Base-by-base conservation (phyloP, 805 yeast species). In the Zygosaccharomyces siamensis region DNA sequence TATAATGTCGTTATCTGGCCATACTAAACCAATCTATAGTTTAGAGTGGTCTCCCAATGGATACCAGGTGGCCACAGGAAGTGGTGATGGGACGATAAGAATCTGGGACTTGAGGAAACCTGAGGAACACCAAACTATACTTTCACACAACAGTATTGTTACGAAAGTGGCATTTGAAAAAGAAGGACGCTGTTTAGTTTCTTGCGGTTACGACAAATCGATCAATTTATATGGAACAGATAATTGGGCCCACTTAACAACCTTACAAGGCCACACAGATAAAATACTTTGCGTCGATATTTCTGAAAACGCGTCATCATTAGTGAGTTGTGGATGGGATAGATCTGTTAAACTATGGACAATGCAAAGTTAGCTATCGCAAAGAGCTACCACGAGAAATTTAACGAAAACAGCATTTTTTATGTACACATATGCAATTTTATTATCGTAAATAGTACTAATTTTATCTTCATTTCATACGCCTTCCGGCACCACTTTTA, bases 321-420 rank as follows among this genome's bases (percentile, higher is more conserved):
- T 89, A 1, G 75, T 79, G 1, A 77, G 84, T 40, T 76, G 87
- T 43, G 90, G 96, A 18, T 89, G 96, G 96, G 96, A 89, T 62
- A 74, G 93, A 47, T 74, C 86, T 5, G 74, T 89, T 3, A 86
- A 85, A 60, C 46, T 86, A 38, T 86, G 89, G 89, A 44, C 42
- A 12, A 33, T 42, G 28, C 48, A 48, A 39, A 48, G 40, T 35
- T 23, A 36, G 10, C 27, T 26, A 23, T 33, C 37, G 16, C 16
- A 18, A n/a, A n/a, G 4, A 33, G 11, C 16, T 14, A 31, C 16
- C 16, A 14, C 16, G 16, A 46, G 37, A 16, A 30, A 14, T 14
- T 23, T 18, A 11, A 30, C 12, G 18, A 39, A 24, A 47, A 37
- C 5, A 11, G 24, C 14, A 43, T 4, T 10, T 21, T 14, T n/a